Base-by-base conservation (phyloP, 805 yeast genomes). In the Ogataea trehalophila region DNA sequence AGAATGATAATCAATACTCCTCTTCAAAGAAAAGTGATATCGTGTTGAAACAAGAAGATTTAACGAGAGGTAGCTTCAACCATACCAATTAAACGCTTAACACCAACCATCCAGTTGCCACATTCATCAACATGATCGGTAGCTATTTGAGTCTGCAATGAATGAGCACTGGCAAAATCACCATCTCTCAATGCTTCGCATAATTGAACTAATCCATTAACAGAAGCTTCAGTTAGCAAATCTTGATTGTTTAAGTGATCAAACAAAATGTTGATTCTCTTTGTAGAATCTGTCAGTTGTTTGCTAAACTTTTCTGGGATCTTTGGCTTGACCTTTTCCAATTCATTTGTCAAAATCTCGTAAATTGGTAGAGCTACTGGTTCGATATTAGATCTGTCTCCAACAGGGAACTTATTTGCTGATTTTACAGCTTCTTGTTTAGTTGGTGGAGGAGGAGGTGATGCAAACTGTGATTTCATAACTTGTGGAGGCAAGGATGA, bases 81-180 rank as follows among this genome's bases (percentile, higher is more conserved):
- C 77, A 94, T 87, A 52, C 84, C 85, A 51, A 92, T 81, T 52
- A 94, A 75, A 57, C 97, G 81, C 67, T 85, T 89, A 41, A 94
- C 84, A 57, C 99, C 99, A 33, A 86, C 80, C 71, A 86, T 79
- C 99, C 99, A 94, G 59, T 85, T 81, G 14, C 96, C 97, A 53
- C 85, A 80, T 65, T 91, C 95, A 22, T 76, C 79, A 22, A 83
- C 76, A 52, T 79, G 75, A 35, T 78, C 75, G 7, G 88, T 75
- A 20, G 85, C 78, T 50, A 94, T 76, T 44, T 80, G 79, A 34
- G 73, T 63, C 51, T 79, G 80, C 33, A 79, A 56, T 2, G 74
- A 65, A 44, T 74, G 67, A 1, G 98, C 97, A 15, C 70, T 70
- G 4, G 67, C 64, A 61, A 70, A 87, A 49, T 88, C 83, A 50